Conservation (phyloP, 306 rosid genomes). For the Heteromeles arbutifolia region DNA sequence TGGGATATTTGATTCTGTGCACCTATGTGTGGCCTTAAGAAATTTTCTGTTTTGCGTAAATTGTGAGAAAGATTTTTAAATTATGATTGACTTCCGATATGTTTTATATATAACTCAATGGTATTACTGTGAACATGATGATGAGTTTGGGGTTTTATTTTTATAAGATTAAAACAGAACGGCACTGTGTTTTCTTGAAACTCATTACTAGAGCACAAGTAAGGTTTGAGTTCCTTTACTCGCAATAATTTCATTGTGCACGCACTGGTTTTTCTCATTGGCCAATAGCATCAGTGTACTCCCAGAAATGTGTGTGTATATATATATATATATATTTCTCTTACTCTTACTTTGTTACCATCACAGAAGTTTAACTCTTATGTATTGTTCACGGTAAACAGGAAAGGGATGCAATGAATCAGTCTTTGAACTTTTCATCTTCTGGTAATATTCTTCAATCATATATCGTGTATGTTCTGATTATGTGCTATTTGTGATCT, state of each 20-base stretch:
- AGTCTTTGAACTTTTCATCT: conserved; percentile 36
- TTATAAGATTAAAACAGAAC: background rate
- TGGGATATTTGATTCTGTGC: background rate
- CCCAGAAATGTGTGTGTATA: no score
- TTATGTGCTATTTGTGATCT: conserved; percentile 1
- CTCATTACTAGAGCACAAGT: background rate
- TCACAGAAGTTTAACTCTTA: conserved; percentile 5
- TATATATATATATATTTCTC: background rate
- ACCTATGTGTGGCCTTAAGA: background rate
- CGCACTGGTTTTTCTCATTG: background rate
- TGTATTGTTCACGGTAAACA: conserved; percentile 7
- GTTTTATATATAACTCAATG: background rate
- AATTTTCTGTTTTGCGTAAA: background rate
- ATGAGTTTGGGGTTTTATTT: background rate
- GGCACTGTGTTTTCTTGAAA: background rate
- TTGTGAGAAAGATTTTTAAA: background rate
- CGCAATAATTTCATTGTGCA: background rate
- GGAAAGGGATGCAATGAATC: conserved; percentile 60
- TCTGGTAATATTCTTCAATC: conserved; percentile 34
- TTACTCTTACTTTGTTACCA: conserved; percentile 5
- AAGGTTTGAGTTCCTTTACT: background rate
- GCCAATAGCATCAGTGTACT: background rate
- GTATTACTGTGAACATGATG: background rate
- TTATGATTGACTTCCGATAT: background rate
- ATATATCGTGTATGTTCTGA: background rate